Base-by-base conservation (phyloP, 352 stramenopile species). In the Globisporangium spinosum region DNA sequence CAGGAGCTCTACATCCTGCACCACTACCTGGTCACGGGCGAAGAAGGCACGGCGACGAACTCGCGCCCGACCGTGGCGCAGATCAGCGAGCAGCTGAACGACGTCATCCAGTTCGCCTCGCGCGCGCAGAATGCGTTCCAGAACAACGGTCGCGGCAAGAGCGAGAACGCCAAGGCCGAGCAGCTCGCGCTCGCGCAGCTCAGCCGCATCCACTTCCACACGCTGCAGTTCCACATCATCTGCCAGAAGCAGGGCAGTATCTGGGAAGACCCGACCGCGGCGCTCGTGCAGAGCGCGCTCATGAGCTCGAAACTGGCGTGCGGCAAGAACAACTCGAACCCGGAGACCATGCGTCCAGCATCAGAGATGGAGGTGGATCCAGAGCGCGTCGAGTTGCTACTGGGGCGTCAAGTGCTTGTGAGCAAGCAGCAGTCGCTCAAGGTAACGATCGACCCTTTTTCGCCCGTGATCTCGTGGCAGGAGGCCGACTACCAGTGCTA, bases 211-310 rank as follows among this genome's bases (percentile, higher is more conserved):
- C 87, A 94, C 71, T 94, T 94, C 71, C 87, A 94, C 70, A 94
- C 87, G 56, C 76, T 95, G 27, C 87, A 93, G 56, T 95, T 95
- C 72, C 87, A 95, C 74, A 92, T 95, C 67, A 81, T 92, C 27
- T 95, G 87, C 72, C 87, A 95, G 59, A 78, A 82, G 58, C 60
- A 79, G 8, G 75, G 73, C 7, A 79, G 79, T 56, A 85, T 81
- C 32, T 93, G 85, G 85, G 82, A 81, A 34, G 80, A 92, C 62
- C 85, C 87, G 23, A 93, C 78, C 49, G 80, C 74, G 27, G 83
- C 87, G 34, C 69, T 94, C 34, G 70, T 93, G 17, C 85, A 94
- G 60, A 90, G 82, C 49, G 77, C 85, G 43, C 80, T 94, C 56
- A 91, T 94, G 82, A 93, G 85, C 58, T 89, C 82, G 25, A 94